phyloP scores from a whole-genome alignment of 306 rosid genomes.

The Potentilla sterilis region DNA sequence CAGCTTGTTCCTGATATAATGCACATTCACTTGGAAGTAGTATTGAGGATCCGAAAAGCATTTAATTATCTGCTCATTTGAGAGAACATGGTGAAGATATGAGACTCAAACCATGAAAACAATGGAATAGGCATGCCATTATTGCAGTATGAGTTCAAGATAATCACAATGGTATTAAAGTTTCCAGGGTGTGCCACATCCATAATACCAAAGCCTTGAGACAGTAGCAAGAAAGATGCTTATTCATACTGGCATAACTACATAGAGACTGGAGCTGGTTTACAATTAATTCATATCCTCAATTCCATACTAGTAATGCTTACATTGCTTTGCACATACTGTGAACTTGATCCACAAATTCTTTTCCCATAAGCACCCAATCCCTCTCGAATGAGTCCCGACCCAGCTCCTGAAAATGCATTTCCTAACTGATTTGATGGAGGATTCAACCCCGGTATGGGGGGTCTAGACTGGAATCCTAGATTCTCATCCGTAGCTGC shows the following conservation, averaged over 20 bases:
- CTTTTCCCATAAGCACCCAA: constrained; percentile 67
- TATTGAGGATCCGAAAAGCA: constrained; percentile 76
- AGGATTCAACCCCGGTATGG: background rate
- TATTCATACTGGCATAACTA: background rate
- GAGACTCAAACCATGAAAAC: background rate
- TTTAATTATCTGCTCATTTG: constrained; percentile 53
- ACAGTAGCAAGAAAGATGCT: background rate
- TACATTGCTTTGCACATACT: constrained; percentile 81
- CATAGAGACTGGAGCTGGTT: background rate
- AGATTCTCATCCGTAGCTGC: constrained; percentile 7
- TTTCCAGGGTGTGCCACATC: background rate
- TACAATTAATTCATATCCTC: background rate
- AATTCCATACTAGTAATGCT: background rate
- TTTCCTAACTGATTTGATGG: constrained; percentile 46
- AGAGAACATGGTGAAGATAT: background rate
- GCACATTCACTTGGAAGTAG: constrained; percentile 76
- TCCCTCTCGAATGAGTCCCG: constrained; percentile 64
- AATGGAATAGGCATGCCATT: background rate
- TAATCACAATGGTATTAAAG: background rate
- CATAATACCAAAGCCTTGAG: background rate
- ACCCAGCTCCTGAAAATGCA: constrained; percentile 54
- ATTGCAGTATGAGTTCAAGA: background rate
- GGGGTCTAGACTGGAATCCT: constrained; percentile 1
- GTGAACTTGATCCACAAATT: constrained; percentile 64
- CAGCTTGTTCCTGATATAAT: constrained; percentile 65